Conservation (phyloP, 805 yeast species). For the Ascoidea rubescens region DNA sequence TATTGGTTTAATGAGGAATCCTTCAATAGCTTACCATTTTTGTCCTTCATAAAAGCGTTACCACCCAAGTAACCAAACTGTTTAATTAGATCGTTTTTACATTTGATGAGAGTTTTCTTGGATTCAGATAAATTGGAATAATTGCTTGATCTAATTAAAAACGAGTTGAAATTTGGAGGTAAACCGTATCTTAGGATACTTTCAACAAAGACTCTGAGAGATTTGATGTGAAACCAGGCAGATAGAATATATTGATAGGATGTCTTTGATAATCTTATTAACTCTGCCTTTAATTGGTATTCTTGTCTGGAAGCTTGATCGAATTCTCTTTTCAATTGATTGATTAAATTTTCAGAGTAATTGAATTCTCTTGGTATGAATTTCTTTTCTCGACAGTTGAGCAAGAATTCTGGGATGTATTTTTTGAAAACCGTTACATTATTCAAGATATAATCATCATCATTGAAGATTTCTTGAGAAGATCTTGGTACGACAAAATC, state of each 20-base stretch:
- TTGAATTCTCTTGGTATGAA: constrained; percentile 89
- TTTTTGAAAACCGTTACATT: constrained; percentile 79
- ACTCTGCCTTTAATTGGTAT: constrained; percentile 57
- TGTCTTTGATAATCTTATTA: constrained; percentile 69
- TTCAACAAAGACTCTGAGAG: constrained; percentile 81
- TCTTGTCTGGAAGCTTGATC: constrained; percentile 65
- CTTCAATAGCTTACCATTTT: constrained; percentile 49
- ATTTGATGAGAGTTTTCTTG: constrained; percentile 29
- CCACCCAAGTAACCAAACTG: constrained; percentile 89
- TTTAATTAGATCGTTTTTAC: constrained; percentile 54
- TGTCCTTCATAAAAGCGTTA: constrained; percentile 62
- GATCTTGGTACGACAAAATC: constrained; percentile 87
- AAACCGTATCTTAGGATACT: constrained; percentile 90
- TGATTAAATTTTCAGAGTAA: constrained; percentile 66
- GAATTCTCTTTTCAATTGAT: constrained; percentile 64
- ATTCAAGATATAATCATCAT: constrained; percentile 60
- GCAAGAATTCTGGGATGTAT: constrained; percentile 52
- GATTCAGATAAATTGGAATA: constrained; percentile 27
- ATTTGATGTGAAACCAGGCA: constrained; percentile 84
- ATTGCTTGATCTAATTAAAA: constrained; percentile 30
- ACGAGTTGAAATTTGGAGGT: constrained; percentile 76
- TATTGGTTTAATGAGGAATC: constrained; percentile 67
- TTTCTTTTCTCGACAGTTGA: constrained; percentile 67
- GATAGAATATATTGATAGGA: constrained; percentile 81
- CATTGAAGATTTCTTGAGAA: constrained; percentile 56